phyloP scores from a whole-genome alignment of 1,284 basidiomycete genomes.

The Vanrija pseudolonga region DNA sequence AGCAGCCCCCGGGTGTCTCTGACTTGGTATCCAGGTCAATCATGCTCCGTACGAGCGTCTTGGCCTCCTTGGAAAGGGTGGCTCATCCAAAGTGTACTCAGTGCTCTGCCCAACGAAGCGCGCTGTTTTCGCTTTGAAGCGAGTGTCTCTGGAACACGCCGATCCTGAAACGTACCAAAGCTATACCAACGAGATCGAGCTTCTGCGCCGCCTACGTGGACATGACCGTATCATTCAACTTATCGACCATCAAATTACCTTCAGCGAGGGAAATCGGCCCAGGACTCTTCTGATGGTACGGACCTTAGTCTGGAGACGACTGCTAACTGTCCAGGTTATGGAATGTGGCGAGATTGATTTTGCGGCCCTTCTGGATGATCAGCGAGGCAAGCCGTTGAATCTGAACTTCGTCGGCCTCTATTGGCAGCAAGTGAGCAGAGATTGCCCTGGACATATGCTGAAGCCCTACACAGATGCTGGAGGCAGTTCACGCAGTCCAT shows the following conservation, averaged over 20 bases:
- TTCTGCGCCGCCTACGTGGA: conserved; percentile 79
- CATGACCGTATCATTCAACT: conserved; percentile 84
- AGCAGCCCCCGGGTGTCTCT: not conserved
- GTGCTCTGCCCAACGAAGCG: conserved; percentile 68
- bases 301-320: too few relatives aligned
- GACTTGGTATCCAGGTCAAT: conserved; percentile 58
- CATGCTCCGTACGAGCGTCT: conserved; percentile 74
- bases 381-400: conserved; percentile 74
- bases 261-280: conserved; percentile 58
- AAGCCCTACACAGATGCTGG: conserved; percentile 67
- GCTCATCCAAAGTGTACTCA: conserved; percentile 87
- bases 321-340: conserved; percentile 59
- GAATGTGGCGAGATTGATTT: conserved; percentile 90
- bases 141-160: conserved; percentile 76
- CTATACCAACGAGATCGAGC: conserved; percentile 90
- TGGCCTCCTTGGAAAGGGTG: conserved; percentile 84
- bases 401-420: conserved; percentile 90
- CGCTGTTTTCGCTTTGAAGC: conserved; percentile 81
- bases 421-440: conserved; percentile 76
- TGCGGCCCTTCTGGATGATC: conserved; percentile 73
- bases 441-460: not conserved
- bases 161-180: conserved; percentile 80
- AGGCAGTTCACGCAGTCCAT: conserved; percentile 92
- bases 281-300: conserved; percentile 66
- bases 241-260: conserved; percentile 73